These are phyloP conservation scores for Fusarium tupiense DNA, from an alignment of 2,329 filamentous ascomycete species.

Conservation along the genomic window DNA sequence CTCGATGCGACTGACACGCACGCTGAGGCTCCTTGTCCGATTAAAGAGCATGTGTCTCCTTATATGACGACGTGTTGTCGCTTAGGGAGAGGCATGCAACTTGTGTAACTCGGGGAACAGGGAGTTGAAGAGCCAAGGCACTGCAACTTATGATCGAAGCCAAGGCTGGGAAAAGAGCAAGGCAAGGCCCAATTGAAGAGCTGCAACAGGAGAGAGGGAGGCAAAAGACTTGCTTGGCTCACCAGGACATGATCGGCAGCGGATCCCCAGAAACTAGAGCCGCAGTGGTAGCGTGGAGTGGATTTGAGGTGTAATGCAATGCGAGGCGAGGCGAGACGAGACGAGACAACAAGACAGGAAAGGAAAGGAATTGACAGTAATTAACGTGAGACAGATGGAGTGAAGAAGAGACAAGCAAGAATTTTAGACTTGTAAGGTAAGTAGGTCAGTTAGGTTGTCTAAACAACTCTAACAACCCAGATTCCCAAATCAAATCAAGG, in stretches of 20 bases:
- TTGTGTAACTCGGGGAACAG: constrained; percentile 21
- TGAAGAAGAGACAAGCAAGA: background rate
- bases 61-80: constrained; percentile 29
- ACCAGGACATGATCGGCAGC: constrained; percentile 41
- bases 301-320: constrained; percentile 3
- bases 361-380: constrained; percentile 12
- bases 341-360: background rate
- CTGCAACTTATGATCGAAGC: constrained; percentile 20
- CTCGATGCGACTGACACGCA: constrained; percentile 4
- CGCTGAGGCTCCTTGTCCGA: constrained; percentile 26
- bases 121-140: constrained; percentile 9
- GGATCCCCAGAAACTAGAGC: constrained; percentile 29
- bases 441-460: background rate
- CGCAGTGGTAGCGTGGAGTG: constrained; percentile 18
- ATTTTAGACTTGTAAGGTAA: background rate
- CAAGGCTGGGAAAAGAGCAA: constrained; percentile 10
- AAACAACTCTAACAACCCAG: constrained; percentile 2
- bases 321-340: background rate
- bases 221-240: constrained; percentile 37
- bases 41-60: constrained; percentile 4
- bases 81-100: constrained; percentile 10
- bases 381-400: constrained; percentile 9
- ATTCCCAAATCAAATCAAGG: background rate
- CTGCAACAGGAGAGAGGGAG: constrained; percentile 20
- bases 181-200: constrained; percentile 13